phyloP scores from a whole-genome alignment of 2,329 filamentous ascomycete species.

The Cordyceps fumosorosea region DNA sequence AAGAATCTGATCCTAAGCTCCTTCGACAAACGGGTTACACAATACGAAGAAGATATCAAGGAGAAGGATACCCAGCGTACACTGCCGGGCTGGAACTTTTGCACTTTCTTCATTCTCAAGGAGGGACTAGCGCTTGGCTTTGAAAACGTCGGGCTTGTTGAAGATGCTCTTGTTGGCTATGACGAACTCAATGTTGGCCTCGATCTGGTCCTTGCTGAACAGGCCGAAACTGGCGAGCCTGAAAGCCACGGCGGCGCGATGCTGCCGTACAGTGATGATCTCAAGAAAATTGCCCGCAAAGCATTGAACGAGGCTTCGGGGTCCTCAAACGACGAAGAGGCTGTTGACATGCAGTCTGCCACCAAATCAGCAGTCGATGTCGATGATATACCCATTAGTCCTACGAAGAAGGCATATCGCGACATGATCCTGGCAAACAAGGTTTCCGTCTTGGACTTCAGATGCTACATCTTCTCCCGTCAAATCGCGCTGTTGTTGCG shows the following conservation, averaged over 20 bases:
- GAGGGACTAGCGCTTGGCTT: conserved; percentile 91
- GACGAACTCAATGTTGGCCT: conserved; percentile 87
- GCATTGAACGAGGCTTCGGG: conserved; percentile 36
- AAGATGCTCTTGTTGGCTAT: conserved; percentile 90
- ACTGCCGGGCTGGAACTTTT: conserved; percentile 97
- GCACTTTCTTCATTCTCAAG: conserved; percentile 97
- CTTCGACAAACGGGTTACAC: conserved; percentile 82
- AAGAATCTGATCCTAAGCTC: conserved; percentile 82
- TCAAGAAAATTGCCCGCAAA: conserved; percentile 53
- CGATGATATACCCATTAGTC: conserved; percentile 55
- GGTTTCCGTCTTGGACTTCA: conserved; percentile 93
- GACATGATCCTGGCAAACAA: conserved; percentile 91
- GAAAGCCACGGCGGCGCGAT: conserved; percentile 67
- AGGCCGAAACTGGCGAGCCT: conserved; percentile 50
- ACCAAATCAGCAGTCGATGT: conserved; percentile 33
- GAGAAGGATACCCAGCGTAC: conserved; percentile 84
- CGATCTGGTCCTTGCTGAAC: conserved; percentile 73
- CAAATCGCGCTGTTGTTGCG: conserved; percentile 78
- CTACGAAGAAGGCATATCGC: conserved; percentile 73
- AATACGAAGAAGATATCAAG: conserved; percentile 96
- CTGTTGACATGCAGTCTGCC: conserved; percentile 45
- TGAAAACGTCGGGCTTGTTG: conserved; percentile 90
- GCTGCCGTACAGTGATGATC: conserved; percentile 64
- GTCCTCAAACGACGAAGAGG: conserved; percentile 31
- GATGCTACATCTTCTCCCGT: conserved; percentile 86